Conservation (phyloP, 306 rosid species). For the Gastrolobium bilobum region DNA sequence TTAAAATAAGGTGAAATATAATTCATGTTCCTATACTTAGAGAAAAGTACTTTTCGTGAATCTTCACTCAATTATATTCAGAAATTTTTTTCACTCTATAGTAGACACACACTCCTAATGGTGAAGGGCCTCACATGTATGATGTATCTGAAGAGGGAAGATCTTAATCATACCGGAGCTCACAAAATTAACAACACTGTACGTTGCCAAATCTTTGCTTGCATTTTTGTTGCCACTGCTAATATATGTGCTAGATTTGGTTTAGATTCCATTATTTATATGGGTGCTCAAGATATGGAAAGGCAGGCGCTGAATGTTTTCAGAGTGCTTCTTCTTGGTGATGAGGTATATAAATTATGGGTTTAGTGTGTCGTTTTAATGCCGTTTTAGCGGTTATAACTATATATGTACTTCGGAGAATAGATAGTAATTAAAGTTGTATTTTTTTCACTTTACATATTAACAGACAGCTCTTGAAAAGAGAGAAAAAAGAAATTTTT, state of each 20-base stretch:
- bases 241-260: constrained; percentile 97
- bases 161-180: constrained; percentile 98
- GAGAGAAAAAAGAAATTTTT: too few relatives aligned
- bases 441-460: too few relatives aligned
- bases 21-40: too few relatives aligned
- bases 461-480: too few relatives aligned
- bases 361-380: too few relatives aligned
- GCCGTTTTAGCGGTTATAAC: too few relatives aligned
- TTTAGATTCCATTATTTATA: constrained; percentile 85
- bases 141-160: constrained; percentile 94
- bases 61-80: neutral
- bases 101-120: constrained; percentile 49
- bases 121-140: constrained; percentile 89
- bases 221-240: constrained; percentile 99
- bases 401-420: too few relatives aligned
- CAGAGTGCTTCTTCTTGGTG: constrained; percentile 97
- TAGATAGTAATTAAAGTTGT: too few relatives aligned
- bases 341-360: too few relatives aligned
- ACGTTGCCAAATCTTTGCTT: constrained; percentile 93
- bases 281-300: constrained; percentile 99
- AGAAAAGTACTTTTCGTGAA: neutral
- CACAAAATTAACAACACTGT: constrained; percentile 97
- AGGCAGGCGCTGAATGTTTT: constrained; percentile 96
- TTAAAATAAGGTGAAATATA: too few relatives aligned
- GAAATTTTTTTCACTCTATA: neutral